Conservation (phyloP, 768 basidiomycete species). For the Lanmaoa pseudosensibilis region DNA sequence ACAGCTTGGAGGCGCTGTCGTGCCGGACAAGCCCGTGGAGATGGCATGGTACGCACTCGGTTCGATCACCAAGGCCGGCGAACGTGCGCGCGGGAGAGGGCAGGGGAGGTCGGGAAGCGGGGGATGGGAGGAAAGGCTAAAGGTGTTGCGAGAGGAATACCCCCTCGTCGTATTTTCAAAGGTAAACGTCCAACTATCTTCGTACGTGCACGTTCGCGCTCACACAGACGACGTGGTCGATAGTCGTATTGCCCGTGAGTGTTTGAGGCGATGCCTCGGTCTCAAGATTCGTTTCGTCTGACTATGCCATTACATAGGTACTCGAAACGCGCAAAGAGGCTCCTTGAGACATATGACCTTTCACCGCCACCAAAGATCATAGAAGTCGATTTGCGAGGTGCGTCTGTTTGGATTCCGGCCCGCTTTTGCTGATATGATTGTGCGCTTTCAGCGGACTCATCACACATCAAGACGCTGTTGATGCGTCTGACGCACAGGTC, state of each 20-base stretch:
- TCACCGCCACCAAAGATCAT: constrained; percentile 65
- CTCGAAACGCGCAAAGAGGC: constrained; percentile 38
- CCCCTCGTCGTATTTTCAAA: constrained; percentile 84
- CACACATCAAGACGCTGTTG: constrained; percentile 63
- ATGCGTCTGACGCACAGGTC: constrained; percentile 61
- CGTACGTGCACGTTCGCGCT: neutral
- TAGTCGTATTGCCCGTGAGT: constrained; percentile 78
- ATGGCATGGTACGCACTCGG: constrained; percentile 57
- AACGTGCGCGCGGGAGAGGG: constrained; percentile 6
- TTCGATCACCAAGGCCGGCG: constrained; percentile 7
- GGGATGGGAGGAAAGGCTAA: constrained; percentile 34
- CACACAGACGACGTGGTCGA: neutral
- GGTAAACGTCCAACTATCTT: constrained; percentile 37
- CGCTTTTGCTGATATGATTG: neutral
- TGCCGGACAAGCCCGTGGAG: constrained; percentile 48
- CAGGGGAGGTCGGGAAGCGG: constrained; percentile 42
- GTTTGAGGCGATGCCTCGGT: neutral
- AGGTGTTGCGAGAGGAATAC: constrained; percentile 45
- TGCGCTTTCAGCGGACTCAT: constrained; percentile 50
- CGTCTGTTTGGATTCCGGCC: constrained; percentile 6
- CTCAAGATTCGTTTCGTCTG: neutral
- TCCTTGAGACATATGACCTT: constrained; percentile 60
- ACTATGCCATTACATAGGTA: constrained; percentile 11
- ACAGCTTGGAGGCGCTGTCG: constrained; percentile 36
- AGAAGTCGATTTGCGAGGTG: constrained; percentile 75